Conservation (phyloP, 2,329 filamentous ascomycete species). For the Aspergillus oerlinghausenensis region DNA sequence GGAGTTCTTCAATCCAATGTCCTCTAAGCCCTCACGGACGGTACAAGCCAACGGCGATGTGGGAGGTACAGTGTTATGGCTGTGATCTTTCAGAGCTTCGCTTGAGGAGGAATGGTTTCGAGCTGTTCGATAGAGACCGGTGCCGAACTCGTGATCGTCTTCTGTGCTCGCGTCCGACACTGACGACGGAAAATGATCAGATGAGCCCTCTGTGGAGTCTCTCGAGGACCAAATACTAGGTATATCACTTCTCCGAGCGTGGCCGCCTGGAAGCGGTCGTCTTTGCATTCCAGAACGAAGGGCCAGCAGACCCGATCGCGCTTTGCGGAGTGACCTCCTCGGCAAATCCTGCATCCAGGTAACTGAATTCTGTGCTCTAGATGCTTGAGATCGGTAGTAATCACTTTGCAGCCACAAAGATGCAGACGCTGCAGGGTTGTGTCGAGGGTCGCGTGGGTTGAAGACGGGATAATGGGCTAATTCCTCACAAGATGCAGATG, state of each 20-base stretch:
- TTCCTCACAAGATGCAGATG: slow-evolving; percentile 27
- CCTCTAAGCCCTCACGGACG: background rate
- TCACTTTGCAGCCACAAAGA: slow-evolving; percentile 9
- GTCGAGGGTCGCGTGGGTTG: slow-evolving; percentile 32
- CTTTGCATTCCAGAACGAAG: slow-evolving; percentile 24
- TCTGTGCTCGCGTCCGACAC: slow-evolving; percentile 28
- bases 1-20: background rate
- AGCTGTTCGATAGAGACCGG: slow-evolving; percentile 21
- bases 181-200: slow-evolving; percentile 15
- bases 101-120: slow-evolving; percentile 14
- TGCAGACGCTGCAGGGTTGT: slow-evolving; percentile 24
- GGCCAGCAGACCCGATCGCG: slow-evolving; percentile 27
- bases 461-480: slow-evolving; percentile 33
- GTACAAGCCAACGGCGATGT: background rate
- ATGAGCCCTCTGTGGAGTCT: slow-evolving; percentile 18
- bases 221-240: slow-evolving; percentile 10
- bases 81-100: slow-evolving; percentile 5
- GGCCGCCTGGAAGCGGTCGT: slow-evolving; percentile 8
- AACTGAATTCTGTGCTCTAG: slow-evolving; percentile 14
- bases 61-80: slow-evolving; percentile 2
- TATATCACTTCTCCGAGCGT: background rate
- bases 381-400: slow-evolving; percentile 9
- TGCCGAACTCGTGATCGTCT: slow-evolving; percentile 25
- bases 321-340: slow-evolving; percentile 27
- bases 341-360: slow-evolving; percentile 25